phyloP scores from a whole-genome alignment of 176 grass and related monocot genomes.

The Aegilops speltoides region DNA sequence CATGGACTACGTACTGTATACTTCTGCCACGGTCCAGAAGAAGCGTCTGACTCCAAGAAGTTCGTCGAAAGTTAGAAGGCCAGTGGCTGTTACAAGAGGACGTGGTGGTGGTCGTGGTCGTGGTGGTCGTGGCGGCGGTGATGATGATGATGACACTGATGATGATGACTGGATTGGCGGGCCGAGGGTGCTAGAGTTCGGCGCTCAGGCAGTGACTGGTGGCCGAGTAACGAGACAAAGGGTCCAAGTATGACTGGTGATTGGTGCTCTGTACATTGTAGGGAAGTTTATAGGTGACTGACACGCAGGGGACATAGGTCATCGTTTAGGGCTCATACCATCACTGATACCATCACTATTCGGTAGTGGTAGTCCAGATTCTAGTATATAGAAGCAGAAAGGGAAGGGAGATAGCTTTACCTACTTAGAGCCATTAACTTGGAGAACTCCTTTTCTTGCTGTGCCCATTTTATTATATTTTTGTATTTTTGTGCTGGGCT shows the following conservation, averaged over 20 bases:
- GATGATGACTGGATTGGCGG: slow-evolving; percentile 77
- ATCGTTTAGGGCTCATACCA: slow-evolving; percentile 28
- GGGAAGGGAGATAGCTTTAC: slow-evolving; percentile 52
- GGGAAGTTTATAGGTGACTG: slow-evolving; percentile 31
- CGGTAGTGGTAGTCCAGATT: background rate
- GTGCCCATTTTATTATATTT: slow-evolving; percentile 20
- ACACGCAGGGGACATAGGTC: slow-evolving; percentile 26
- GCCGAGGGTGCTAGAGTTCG: slow-evolving; percentile 71
- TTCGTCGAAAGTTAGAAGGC: slow-evolving; percentile 57
- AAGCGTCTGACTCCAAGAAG: slow-evolving; percentile 77
- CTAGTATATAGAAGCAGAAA: slow-evolving; percentile 64
- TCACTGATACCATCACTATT: slow-evolving; percentile 3
- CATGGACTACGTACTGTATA: slow-evolving; percentile 75
- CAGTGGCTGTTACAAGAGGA: slow-evolving; percentile 26
- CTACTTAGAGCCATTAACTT: slow-evolving; percentile 54
- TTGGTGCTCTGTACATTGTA: slow-evolving; percentile 59
- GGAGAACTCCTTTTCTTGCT: slow-evolving; percentile 56
- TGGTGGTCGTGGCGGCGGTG: slow-evolving; percentile 12
- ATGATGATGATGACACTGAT: slow-evolving; percentile 40
- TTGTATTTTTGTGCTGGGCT: slow-evolving; percentile 46
- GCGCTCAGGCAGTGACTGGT: slow-evolving; percentile 52
- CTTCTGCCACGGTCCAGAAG: slow-evolving; percentile 49
- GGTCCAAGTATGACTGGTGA: slow-evolving; percentile 50
- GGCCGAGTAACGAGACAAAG: slow-evolving; percentile 73
- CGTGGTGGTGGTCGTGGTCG: slow-evolving; percentile 20